These are phyloP conservation scores for Symbiodinium pilosum DNA, from an alignment of 73 alveolate genomes.

Conservation along the genomic window DNA sequence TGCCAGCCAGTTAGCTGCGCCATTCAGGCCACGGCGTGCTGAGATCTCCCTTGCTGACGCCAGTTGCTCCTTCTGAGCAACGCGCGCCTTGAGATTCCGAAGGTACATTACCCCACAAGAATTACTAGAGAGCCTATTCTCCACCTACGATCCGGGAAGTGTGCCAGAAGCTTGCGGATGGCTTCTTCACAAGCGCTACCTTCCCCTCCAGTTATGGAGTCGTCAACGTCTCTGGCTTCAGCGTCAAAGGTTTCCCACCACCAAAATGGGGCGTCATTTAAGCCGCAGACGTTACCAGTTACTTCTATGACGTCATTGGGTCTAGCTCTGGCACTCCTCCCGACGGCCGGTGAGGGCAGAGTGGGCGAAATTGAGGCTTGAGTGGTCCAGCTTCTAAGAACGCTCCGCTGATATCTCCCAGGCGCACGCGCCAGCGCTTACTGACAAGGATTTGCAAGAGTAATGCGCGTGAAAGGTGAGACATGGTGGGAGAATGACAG, in stretches of 20 bases:
- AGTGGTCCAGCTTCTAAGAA: conserved; percentile 10
- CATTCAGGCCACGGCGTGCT: background rate
- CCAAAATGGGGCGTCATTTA: background rate
- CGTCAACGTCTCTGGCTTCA: background rate
- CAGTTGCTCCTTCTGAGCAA: background rate
- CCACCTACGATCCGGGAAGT: conserved; percentile 21
- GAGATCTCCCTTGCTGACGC: background rate
- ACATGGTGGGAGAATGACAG: conserved; percentile 7
- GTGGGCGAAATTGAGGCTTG: background rate
- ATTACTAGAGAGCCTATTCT: background rate
- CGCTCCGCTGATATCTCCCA: background rate
- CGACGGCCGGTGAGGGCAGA: background rate
- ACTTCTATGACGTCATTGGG: conserved; percentile 3
- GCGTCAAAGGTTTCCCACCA: conserved; percentile 9
- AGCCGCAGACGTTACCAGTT: background rate
- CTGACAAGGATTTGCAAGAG: background rate
- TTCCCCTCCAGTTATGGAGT: conserved; percentile 22
- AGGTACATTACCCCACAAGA: background rate
- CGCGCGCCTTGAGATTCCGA: background rate
- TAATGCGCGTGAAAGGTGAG: background rate
- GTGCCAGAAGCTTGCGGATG: background rate
- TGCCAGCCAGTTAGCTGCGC: background rate
- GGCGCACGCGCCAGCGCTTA: background rate
- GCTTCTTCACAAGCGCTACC: background rate
- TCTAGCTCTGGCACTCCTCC: conserved; percentile 15